Evolutionary conservation across 768 basidiomycete species (phyloP).

Genomic region (Boletus subcaerulescens): DNA sequence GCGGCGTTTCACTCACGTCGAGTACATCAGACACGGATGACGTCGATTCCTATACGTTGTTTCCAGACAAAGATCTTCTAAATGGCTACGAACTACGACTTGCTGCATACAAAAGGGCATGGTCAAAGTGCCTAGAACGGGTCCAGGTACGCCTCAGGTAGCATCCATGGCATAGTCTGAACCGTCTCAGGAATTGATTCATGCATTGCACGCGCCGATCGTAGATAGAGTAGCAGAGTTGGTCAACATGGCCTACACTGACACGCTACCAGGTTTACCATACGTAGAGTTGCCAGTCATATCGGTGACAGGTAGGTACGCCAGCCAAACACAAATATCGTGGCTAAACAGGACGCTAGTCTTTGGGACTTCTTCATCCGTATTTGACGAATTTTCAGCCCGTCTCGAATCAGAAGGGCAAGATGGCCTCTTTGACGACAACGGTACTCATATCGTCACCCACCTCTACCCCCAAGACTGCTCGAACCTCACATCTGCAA

Average conservation of each 20-base stretch:
- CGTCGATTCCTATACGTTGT: slow-evolving; percentile 24
- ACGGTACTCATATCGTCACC: slow-evolving; percentile 31
- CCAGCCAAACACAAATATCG: neutral
- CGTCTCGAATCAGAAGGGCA: slow-evolving; percentile 32
- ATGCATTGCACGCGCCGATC: slow-evolving; percentile 47
- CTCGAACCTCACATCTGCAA: slow-evolving; percentile 45
- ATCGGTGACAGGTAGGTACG: slow-evolving; percentile 48
- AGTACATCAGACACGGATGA: slow-evolving; percentile 13
- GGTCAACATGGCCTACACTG: slow-evolving; percentile 43
- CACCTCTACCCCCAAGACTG: slow-evolving; percentile 63
- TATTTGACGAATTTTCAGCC: slow-evolving; percentile 44
- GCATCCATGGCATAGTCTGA: slow-evolving; percentile 3
- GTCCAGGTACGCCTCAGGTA: slow-evolving; percentile 45
- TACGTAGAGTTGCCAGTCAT: slow-evolving; percentile 60
- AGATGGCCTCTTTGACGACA: slow-evolving; percentile 22
- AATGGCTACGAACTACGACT: slow-evolving; percentile 42
- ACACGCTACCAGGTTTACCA: slow-evolving; percentile 53
- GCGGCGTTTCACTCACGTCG: neutral
- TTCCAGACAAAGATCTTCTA: slow-evolving; percentile 29
- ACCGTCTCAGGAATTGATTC: slow-evolving; percentile 41
- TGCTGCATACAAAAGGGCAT: slow-evolving; percentile 52
- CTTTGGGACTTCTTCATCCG: slow-evolving; percentile 42
- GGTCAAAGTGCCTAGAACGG: slow-evolving; percentile 56
- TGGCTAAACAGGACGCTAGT: slow-evolving; percentile 29
- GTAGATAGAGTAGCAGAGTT: slow-evolving; percentile 42